Evolutionary conservation across 2,329 filamentous ascomycete species (phyloP).

Genomic region (Arachnopeziza araneosa): DNA sequence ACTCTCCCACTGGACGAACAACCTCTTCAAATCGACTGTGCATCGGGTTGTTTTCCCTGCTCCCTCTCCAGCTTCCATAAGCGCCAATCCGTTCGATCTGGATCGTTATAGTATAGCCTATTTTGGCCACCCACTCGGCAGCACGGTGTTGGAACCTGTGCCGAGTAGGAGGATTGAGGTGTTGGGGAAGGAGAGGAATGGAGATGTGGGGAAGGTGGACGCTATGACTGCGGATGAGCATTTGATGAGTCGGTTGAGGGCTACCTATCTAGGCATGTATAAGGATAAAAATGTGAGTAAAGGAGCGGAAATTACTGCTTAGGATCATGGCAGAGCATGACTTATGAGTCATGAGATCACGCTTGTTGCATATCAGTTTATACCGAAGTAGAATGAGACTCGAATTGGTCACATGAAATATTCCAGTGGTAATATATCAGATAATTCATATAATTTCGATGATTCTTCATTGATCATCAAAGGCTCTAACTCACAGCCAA

Average conservation of each 20-base stretch:
- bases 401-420: no score
- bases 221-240: conserved; percentile 61
- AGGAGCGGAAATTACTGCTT: conserved; percentile 36
- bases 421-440: no score
- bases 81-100: conserved; percentile 34
- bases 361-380: no score
- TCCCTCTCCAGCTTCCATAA: not conserved
- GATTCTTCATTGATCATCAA: conserved; percentile 7
- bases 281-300: conserved; percentile 31
- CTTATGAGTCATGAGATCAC: not conserved
- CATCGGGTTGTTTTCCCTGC: conserved; percentile 75
- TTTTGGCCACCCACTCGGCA: conserved; percentile 59
- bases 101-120: conserved; percentile 60
- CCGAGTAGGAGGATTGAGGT: conserved; percentile 52
- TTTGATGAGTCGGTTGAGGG: conserved; percentile 53
- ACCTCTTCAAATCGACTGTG: conserved; percentile 78
- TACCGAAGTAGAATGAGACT: no score
- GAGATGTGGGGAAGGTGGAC: conserved; percentile 37
- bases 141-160: conserved; percentile 48
- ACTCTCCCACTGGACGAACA: conserved; percentile 84
- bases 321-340: not conserved
- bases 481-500: conserved; percentile 4
- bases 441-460: not conserved
- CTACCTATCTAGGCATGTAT: conserved; percentile 54
- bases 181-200: conserved; percentile 29